Percentiles rank a stretch among this genome's conserved stretches.
Conservation (phyloP, 164 flowering plant species). For the Nelumbo lutea region DNA sequence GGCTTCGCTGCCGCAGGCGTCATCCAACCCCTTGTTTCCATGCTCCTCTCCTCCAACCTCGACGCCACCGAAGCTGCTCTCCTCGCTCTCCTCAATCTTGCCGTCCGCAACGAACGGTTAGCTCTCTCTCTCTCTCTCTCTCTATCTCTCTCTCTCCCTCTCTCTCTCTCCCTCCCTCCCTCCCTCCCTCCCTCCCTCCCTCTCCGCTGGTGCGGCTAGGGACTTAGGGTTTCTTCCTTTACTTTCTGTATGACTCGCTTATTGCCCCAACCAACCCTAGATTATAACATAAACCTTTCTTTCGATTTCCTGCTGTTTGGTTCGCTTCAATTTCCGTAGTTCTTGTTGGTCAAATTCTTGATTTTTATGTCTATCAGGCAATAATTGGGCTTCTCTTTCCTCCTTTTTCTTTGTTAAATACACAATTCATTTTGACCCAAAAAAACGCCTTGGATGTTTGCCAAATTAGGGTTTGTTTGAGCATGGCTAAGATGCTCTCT, state of each 20-base stretch:
- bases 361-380: neutral
- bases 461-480: too few species aligned
- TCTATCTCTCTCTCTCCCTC: neutral
- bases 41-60: constrained; percentile 39
- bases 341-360: neutral
- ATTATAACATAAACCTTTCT: too few species aligned
- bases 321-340: too few species aligned
- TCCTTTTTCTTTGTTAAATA: too few species aligned
- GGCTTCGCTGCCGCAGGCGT: constrained; percentile 56
- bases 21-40: constrained; percentile 53
- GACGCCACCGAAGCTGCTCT: constrained; percentile 57
- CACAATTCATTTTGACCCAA: too few species aligned
- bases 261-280: too few species aligned
- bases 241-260: too few species aligned
- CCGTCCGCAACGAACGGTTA: constrained; percentile 64
- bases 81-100: constrained; percentile 75
- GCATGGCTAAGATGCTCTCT: too few species aligned
- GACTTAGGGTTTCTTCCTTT: too few species aligned
- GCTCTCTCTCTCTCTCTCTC: neutral
- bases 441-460: too few species aligned
- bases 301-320: too few species aligned
- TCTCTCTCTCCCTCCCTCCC: neutral
- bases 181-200: neutral
- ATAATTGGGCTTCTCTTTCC: too few species aligned
- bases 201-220: neutral